phyloP scores from a whole-genome alignment of 2,329 filamentous ascomycete species.

The Fusarium euwallaceae region DNA sequence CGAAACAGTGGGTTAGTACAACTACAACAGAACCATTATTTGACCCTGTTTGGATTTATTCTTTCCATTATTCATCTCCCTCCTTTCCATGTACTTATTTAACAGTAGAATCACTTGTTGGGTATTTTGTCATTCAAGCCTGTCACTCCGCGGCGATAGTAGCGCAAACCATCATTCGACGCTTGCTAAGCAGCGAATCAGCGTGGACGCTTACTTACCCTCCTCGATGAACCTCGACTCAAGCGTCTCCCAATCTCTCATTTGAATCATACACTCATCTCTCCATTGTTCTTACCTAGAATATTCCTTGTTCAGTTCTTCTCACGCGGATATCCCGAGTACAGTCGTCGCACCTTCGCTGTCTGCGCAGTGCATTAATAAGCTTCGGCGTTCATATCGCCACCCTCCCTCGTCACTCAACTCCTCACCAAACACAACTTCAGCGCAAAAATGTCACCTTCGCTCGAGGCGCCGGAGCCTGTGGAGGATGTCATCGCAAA shows the following conservation, averaged over 20 bases:
- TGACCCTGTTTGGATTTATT: not conserved
- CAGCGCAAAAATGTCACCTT: slow-evolving; percentile 78
- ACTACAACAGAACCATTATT: no score
- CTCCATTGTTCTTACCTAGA: not conserved
- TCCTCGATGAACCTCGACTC: slow-evolving; percentile 14
- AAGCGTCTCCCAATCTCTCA: not conserved
- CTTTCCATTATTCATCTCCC: not conserved
- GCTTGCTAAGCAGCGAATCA: slow-evolving; percentile 43
- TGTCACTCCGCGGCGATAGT: slow-evolving; percentile 21
- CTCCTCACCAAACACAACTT: slow-evolving; percentile 2
- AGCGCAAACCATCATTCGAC: slow-evolving; percentile 8
- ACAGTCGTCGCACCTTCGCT: not conserved
- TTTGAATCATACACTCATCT: not conserved
- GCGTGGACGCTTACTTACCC: slow-evolving; percentile 38
- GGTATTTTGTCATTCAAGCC: not conserved
- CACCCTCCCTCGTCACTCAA: slow-evolving; percentile 20
- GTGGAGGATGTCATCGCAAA: slow-evolving; percentile 80
- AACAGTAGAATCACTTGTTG: not conserved
- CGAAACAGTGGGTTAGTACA: not conserved
- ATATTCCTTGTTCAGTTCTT: not conserved
- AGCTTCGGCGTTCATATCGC: slow-evolving; percentile 33
- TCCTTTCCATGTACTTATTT: not conserved
- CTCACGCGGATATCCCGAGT: not conserved
- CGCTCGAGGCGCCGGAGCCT: slow-evolving; percentile 77
- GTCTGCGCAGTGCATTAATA: slow-evolving; percentile 36